Base-by-base conservation (phyloP, 495 filamentous ascomycete genomes). In the Lophiotrema nucula region DNA sequence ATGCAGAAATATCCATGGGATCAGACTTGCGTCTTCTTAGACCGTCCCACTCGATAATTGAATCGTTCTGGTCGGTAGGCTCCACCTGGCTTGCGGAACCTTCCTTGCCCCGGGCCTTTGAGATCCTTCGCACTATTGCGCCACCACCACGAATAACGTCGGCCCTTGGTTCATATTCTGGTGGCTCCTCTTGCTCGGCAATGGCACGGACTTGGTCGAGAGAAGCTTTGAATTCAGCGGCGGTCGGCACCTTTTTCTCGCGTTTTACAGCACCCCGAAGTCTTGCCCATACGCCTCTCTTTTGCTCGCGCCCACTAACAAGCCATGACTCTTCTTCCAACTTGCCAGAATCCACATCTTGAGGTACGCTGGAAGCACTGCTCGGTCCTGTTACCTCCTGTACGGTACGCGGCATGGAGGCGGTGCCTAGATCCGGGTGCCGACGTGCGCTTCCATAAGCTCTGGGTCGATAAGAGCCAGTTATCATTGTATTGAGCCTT, bases 141-240 rank as follows among this genome's bases (percentile, higher is more conserved):
- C 89, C 93, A 1, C 92, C 77, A 52, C 93, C 95, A 56, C 93
- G 87, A 68, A 98, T 95, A 13, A 93, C 89, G 71, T 98, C 93
- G 3, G 93, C 93, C 69, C 95, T 95, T 28, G 93, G 93, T 65
- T 98, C 93, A 6, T 83, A 89, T 69, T 98, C 93, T 44, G 92
- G 89, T 65, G n/a, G n/a, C n/a, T 97, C 91, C 67, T 92, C 88
- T 67, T 96, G 90, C 45, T 96, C 88, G 42, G 89, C 91, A 47
- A 98, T 90, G 28, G 91, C 93, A 3, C 91, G 89, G 35, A 98
- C 85, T 74, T 98, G 93, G 66, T 97, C 88, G 45, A 98, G 77
- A 65, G 96, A 91, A 44, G 92, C 95, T 42, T 87, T 83, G 75
- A 98, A 96, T 23, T 97, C 86, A 39, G 91, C 91, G 0, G 92